Evolutionary conservation across 2,329 filamentous ascomycete genomes (phyloP).

Genomic region (Venturia aucupariae): DNA sequence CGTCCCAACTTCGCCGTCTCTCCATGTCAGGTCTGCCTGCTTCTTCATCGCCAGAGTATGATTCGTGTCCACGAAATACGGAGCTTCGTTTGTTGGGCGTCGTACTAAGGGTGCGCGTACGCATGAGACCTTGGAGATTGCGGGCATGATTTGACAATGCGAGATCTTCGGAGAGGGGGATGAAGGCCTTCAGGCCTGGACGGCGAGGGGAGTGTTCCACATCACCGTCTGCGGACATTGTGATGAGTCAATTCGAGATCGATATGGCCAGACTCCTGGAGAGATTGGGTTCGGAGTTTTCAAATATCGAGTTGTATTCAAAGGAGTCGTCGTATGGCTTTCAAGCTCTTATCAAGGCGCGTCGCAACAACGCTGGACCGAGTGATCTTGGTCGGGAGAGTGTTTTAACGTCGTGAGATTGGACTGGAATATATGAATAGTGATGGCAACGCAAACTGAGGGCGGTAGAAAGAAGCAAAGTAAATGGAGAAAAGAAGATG

Average conservation of each 20-base stretch:
- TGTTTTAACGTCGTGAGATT: too few relatives aligned
- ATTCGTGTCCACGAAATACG: neutral
- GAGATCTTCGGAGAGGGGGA: conserved; percentile 8
- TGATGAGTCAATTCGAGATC: neutral
- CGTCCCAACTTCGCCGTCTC: neutral
- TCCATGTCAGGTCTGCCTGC: conserved; percentile 4
- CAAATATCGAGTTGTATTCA: too few relatives aligned
- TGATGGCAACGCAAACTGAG: neutral
- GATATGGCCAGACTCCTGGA: neutral
- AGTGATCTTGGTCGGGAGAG: neutral
- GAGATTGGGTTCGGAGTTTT: too few relatives aligned
- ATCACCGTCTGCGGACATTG: conserved; percentile 5
- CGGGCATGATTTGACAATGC: conserved; percentile 35
- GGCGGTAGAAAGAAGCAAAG: neutral
- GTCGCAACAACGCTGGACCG: neutral
- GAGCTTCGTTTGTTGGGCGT: neutral
- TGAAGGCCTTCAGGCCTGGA: conserved; percentile 9
- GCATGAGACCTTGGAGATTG: conserved; percentile 26
- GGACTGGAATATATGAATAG: too few relatives aligned
- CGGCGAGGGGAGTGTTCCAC: neutral
- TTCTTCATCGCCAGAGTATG: neutral
- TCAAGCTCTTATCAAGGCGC: conserved; percentile 2
- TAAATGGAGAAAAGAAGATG: neutral
- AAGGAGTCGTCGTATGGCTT: neutral
- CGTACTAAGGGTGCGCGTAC: neutral